Evolutionary conservation across 2,329 filamentous ascomycete species (phyloP).

Genomic region (Magnaporthiopsis rhizophila): DNA sequence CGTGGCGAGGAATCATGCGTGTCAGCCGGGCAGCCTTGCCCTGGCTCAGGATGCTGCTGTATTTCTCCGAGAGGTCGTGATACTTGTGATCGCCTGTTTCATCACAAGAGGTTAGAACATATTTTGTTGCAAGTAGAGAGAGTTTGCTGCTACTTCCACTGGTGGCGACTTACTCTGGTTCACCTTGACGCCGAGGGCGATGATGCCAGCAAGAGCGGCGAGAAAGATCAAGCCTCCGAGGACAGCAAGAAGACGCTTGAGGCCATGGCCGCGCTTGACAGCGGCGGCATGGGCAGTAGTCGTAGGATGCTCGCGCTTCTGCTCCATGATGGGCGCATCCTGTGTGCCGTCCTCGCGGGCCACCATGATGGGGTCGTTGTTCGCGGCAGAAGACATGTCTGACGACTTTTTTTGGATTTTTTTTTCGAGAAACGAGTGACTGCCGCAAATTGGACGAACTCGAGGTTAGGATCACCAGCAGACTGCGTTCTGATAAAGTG

Average conservation of each 20-base stretch:
- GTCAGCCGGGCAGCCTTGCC: neutral
- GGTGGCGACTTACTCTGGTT: neutral
- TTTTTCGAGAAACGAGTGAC: neutral
- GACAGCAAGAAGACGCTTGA: neutral
- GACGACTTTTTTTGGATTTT: too few relatives aligned
- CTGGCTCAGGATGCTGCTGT: conserved; percentile 10
- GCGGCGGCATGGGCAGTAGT: neutral
- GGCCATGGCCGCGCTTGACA: neutral
- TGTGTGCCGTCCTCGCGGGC: neutral
- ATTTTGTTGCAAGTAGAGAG: too few relatives aligned
- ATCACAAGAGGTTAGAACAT: too few relatives aligned
- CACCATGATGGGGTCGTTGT: neutral
- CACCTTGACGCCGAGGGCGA: conserved; percentile 3
- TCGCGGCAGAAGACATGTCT: neutral
- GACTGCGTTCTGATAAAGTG: neutral
- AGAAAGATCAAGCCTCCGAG: neutral
- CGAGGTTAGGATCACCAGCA: neutral
- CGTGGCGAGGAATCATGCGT: neutral
- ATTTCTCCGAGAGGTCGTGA: conserved; percentile 11
- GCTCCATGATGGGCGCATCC: neutral
- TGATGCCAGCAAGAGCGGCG: neutral
- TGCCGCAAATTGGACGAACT: neutral
- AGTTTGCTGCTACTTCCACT: too few relatives aligned
- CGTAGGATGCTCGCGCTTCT: neutral
- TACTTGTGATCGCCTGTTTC: conserved; percentile 13